Base-by-base conservation (phyloP, 345 rosid species). In the Linum trigynum region DNA sequence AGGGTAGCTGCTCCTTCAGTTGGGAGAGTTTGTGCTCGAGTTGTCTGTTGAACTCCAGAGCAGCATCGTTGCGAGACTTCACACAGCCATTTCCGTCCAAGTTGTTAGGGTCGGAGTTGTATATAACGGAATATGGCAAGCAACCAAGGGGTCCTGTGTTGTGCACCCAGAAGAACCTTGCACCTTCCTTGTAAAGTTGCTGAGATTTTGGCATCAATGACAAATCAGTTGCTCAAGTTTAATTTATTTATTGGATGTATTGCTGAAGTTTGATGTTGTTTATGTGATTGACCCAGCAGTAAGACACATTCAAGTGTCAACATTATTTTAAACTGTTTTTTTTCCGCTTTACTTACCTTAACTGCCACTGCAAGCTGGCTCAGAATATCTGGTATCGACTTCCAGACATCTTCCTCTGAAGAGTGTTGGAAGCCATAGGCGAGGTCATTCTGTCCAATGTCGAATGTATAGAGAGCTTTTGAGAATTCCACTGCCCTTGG, bases 81-180 rank as follows among this genome's bases (percentile, higher is more conserved):
- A 84, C 88, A 67, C 96, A 91, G 62, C 94, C 90, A 38, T 67
- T 76, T 60, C 6, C 69, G 69, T 88, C 86, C 17, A 82, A 66
- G 72, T 77, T 75, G 63, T 66, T 45, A 36, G 77, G 78, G 10
- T 80, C 78, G 2, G 53, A 64, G 63, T 76, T 62, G 67, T 77
- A 74, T 42, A 74, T 62, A 15, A 77, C 69, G 39, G 9, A 63
- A 12, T 81, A 82, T 0, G 87, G 94, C 83, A 83, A 81, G 80
- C 90, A 88, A 23, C 97, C 94, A 0, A 88, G 36, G 40, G 97
- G 94, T 32, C 94, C 87, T 0, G 92, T 86, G 75, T 86, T 91
- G 69, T 91, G 96, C 61, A 91, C 78, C 86, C 88, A 83, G 82
- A 85, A 91, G 70, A 75, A 72, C 72, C 91, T 88, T 61, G 92